Percentiles rank a stretch among this genome's conserved stretches.
Conservation (phyloP, 2,329 filamentous ascomycete genomes). For the Calonectria multiphialidica region DNA sequence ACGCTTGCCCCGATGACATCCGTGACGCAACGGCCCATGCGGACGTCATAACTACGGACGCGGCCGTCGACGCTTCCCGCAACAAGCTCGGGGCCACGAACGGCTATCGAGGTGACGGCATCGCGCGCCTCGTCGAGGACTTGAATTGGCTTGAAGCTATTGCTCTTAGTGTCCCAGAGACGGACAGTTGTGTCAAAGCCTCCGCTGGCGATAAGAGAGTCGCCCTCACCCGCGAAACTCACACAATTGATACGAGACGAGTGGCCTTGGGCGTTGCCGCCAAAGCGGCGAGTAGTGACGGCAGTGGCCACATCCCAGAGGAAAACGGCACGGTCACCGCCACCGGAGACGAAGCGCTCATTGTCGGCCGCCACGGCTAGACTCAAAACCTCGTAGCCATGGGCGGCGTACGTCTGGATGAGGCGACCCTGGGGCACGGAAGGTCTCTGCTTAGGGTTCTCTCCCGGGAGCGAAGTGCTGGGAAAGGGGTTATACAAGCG, state of each 20-base stretch:
- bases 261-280: constrained; percentile 72
- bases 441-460: constrained; percentile 41
- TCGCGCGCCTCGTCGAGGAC: constrained; percentile 80
- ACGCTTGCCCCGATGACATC: constrained; percentile 80
- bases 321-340: constrained; percentile 92
- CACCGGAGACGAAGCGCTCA: constrained; percentile 85
- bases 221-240: constrained; percentile 81
- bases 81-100: constrained; percentile 70
- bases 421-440: constrained; percentile 66
- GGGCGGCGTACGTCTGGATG: constrained; percentile 89
- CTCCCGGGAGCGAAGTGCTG: constrained; percentile 52
- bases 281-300: constrained; percentile 81
- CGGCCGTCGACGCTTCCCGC: constrained; percentile 87
- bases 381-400: constrained; percentile 92
- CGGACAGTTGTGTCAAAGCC: constrained; percentile 82
- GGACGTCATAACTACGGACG: constrained; percentile 84
- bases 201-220: constrained; percentile 78
- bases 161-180: constrained; percentile 77
- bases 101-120: constrained; percentile 66
- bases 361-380: constrained; percentile 83
- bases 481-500: constrained; percentile 86
- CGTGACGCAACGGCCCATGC: constrained; percentile 77
- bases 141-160: constrained; percentile 75
- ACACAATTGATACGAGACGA: constrained; percentile 82
- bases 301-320: constrained; percentile 93